Conservation (phyloP, 2,329 filamentous ascomycete species). For the Diaporthe nobilis region DNA sequence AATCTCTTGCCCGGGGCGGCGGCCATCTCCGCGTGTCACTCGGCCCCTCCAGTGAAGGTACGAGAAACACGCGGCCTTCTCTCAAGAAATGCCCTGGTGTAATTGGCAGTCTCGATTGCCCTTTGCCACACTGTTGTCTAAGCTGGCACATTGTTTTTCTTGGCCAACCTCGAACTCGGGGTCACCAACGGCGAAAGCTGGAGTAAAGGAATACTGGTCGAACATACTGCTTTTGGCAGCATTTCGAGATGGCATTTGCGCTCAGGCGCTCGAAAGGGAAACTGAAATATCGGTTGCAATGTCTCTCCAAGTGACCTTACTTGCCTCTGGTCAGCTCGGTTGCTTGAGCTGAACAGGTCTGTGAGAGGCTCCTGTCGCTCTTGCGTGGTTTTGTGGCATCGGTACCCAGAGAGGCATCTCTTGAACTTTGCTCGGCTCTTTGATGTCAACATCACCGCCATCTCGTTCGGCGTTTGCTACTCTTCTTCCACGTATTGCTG, state of each 20-base stretch:
- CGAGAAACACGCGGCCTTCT: conserved; percentile 23
- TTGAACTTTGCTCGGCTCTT: background rate
- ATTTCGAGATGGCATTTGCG: background rate
- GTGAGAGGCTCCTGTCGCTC: background rate
- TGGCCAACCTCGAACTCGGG: background rate
- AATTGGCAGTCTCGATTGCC: conserved; percentile 6
- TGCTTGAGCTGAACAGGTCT: background rate
- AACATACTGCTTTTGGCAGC: background rate
- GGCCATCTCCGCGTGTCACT: conserved; percentile 24
- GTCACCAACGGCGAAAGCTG: background rate
- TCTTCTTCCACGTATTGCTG: conserved; percentile 65
- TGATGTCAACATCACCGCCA: background rate
- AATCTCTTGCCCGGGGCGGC: background rate
- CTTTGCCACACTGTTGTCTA: background rate
- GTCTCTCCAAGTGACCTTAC: too few relatives aligned
- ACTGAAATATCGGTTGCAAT: background rate
- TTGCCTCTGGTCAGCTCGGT: background rate
- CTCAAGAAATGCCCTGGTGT: background rate
- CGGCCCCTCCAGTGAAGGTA: conserved; percentile 25
- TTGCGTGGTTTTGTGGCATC: background rate
- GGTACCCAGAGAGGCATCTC: background rate
- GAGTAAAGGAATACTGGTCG: background rate
- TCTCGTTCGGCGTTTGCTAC: conserved; percentile 42
- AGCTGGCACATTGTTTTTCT: background rate
- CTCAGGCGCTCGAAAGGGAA: background rate